Evolutionary conservation across 345 rosid species (phyloP), one percentile per base, ranked within the genome.

Genomic region (Citrus inodora): DNA sequence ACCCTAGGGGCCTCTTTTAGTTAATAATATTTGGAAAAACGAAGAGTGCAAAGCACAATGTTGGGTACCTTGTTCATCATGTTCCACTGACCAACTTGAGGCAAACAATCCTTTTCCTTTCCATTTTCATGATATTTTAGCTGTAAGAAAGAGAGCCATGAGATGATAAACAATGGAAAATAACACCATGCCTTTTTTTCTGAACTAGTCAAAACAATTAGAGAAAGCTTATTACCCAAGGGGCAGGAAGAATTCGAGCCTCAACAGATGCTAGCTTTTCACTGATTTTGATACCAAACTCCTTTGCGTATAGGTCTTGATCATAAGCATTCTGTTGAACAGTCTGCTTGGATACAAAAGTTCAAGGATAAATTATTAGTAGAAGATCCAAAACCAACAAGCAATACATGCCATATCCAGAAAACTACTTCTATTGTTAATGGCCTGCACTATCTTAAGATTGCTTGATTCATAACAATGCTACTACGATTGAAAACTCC

Each of bases 61-160:
- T 6, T 37, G 16, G 48, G 60, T 84, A 93, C 97, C 94, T 97
- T 97, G 88, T 97, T 97, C 98, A 97, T 92, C 99, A 97, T 97
- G 83, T 94, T 97, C 99, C 99, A 97, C 70, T 97, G 99, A 76
- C 99, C 99, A 13, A 97, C 98, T 81, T 97, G 99, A 1, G 99
- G 99, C 73, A 97, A 85, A 70, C 98, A 97, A 75, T 97, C 98
- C 84, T 93, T 97, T 80, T 97, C 99, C 80, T 92, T 97, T 59
- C 99, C 99, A 56, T 94, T 92, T 79, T 97, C 99, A 28, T 94
- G 98, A 85, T 97, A 97, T 82, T 97, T 97, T 78, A 97, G 94
- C 99, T 97, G 91, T 82, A 86, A 62, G 38, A 51, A 64, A 58
- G 42, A 33, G 24, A 16, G 46, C 10, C 59, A 74, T 73, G 27